phyloP scores from a whole-genome alignment of 2,329 filamentous ascomycete species.

The Xylariaceae sp. region DNA sequence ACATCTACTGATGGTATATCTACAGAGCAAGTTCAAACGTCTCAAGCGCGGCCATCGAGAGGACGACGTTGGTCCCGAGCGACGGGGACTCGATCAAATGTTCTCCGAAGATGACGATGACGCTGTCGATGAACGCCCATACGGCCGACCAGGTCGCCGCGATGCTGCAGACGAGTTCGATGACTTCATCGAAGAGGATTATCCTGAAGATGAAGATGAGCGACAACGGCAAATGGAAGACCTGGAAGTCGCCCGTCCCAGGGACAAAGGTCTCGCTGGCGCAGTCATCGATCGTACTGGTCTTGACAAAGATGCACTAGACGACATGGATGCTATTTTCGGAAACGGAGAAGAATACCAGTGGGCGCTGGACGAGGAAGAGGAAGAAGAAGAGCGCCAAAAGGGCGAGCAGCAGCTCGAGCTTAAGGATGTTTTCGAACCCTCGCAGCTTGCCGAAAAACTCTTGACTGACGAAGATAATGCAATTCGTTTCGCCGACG shows the following conservation, averaged over 20 bases:
- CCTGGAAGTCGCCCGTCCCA: slow-evolving; percentile 79
- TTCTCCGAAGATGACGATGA: slow-evolving; percentile 94
- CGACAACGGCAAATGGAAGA: slow-evolving; percentile 75
- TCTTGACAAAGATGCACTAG: slow-evolving; percentile 85
- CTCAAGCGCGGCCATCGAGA: slow-evolving; percentile 87
- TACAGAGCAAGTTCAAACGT: slow-evolving; percentile 86
- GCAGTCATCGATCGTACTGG: slow-evolving; percentile 75
- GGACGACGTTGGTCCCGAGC: slow-evolving; percentile 61
- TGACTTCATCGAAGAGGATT: slow-evolving; percentile 96
- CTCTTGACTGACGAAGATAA: slow-evolving; percentile 96
- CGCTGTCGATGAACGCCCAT: slow-evolving; percentile 50
- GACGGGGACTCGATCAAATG: slow-evolving; percentile 80
- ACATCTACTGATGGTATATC: slow-evolving; percentile 8
- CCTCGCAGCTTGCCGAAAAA: slow-evolving; percentile 88
- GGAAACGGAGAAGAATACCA: slow-evolving; percentile 94
- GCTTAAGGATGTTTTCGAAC: slow-evolving; percentile 97
- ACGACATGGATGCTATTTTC: slow-evolving; percentile 95
- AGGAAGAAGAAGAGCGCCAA: slow-evolving; percentile 75
- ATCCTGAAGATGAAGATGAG: slow-evolving; percentile 80
- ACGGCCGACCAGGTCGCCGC: slow-evolving; percentile 50
- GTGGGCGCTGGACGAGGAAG: slow-evolving; percentile 87
- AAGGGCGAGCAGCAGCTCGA: slow-evolving; percentile 81
- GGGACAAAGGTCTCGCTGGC: slow-evolving; percentile 63
- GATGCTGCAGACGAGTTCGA: slow-evolving; percentile 75
- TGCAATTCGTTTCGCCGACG: slow-evolving; percentile 78